Base-by-base conservation (phyloP, 805 yeast species). In the Ogataea ramenticola region DNA sequence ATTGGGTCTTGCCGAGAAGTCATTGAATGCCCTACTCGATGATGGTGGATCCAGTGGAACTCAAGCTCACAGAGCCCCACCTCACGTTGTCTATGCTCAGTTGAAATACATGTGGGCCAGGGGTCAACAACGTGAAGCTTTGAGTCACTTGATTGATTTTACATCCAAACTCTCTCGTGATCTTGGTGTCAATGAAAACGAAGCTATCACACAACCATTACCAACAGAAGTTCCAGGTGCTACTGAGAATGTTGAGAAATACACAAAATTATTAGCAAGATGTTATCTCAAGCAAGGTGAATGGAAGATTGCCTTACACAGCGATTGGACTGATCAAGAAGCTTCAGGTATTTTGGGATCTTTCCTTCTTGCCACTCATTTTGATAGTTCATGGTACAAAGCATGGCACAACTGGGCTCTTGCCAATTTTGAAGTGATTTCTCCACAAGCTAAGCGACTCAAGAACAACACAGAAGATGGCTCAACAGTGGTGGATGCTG, bases 341-440 rank as follows among this genome's bases (percentile, higher is more conserved):
- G 62, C 69, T 7, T 90, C 88, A 37, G 84, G 90, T 1, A 88
- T 93, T 50, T 67, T 93, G 46, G 96, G 97, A 12, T 89, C 97
- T 0, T 93, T 87, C 60, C 67, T 93, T 44, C 70, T 93, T 50
- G 98, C 99, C 0, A 91, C 99, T 0, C 96, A 90, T 60, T 91
- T 93, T 62, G 97, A 93, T 60, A 72, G 77, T 31, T 75, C 77
- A 21, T 93, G 99, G 96, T 93, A 93, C 57, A 93, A 95, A 58
- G 99, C 98, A 16, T 95, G 99, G 99, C 99, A 93, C 61, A 91
- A 89, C 58, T 93, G 99, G 99, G 99, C 99, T 0, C 70, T 95
- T 57, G 97, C 98, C 1, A 93, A 95, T 62, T 93, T 90, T 60
- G 97, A 93, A 59, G 98, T 91, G 1, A 84, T 91, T 19, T 84